phyloP scores from a whole-genome alignment of 805 yeast genomes.

The Candida boidinii region DNA sequence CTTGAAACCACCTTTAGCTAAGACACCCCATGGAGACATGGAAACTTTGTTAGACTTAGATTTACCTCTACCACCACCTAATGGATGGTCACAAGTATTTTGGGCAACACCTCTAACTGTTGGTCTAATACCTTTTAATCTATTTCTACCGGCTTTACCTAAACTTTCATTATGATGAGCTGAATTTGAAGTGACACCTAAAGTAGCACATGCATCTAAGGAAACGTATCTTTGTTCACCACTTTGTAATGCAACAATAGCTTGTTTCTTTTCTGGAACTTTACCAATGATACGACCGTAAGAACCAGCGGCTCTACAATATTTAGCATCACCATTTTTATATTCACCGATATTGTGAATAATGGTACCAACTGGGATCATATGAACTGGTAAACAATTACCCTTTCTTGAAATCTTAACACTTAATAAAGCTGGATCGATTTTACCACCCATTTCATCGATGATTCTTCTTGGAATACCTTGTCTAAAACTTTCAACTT shows the following conservation, averaged over 20 bases:
- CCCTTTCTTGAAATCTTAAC: slow-evolving; percentile 87
- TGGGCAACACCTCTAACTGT: slow-evolving; percentile 96
- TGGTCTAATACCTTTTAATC: slow-evolving; percentile 91
- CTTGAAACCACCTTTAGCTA: slow-evolving; percentile 87
- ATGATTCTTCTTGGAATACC: slow-evolving; percentile 76
- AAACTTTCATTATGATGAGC: slow-evolving; percentile 83
- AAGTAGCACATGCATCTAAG: slow-evolving; percentile 82
- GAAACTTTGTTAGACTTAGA: slow-evolving; percentile 93
- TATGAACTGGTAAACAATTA: slow-evolving; percentile 82
- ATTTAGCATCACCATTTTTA: slow-evolving; percentile 70
- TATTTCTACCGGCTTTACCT: slow-evolving; percentile 95
- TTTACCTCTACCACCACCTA: slow-evolving; percentile 99
- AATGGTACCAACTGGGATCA: slow-evolving; percentile 93
- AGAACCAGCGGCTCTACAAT: slow-evolving; percentile 92
- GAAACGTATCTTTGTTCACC: slow-evolving; percentile 93
- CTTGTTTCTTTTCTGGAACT: slow-evolving; percentile 58
- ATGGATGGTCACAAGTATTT: slow-evolving; percentile 97
- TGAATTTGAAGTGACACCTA: slow-evolving; percentile 87
- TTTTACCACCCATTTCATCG: slow-evolving; percentile 80
- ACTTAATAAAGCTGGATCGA: slow-evolving; percentile 86
- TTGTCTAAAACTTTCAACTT: slow-evolving; percentile 78
- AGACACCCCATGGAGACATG: slow-evolving; percentile 92
- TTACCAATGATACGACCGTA: slow-evolving; percentile 84
- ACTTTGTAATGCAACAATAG: slow-evolving; percentile 72
- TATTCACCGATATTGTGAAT: slow-evolving; percentile 81